Base-by-base conservation (phyloP, 305 asterid genomes). In the Salvia sclarea region DNA sequence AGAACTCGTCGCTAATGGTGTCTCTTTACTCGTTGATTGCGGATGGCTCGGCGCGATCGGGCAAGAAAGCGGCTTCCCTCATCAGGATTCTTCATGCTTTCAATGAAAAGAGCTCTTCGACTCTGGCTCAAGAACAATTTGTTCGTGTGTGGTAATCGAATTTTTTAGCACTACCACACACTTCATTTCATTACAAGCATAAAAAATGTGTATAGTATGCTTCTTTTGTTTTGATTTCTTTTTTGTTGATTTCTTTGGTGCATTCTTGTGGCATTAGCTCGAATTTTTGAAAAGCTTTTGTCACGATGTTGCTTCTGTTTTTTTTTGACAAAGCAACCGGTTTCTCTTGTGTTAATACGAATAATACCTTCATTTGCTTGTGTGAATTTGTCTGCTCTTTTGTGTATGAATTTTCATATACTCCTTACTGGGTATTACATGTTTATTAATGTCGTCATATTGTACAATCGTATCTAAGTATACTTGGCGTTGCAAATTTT, bases 1-100 rank as follows among this genome's bases (percentile, higher is more conserved):
- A 81, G 85, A 85, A 83, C 84, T 64, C 83, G 13, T 79, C 91
- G 56, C 37, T 92, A 13, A 85, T 92, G 84, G 80, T 38, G 52
- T 64, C 80, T 2, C 73, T 90, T 18, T 92, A 90, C 69, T 84
- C 95, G 11, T 69, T 85, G 52, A 78, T 90, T 11, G 67, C 86
- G 0, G 76, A 69, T 5, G 96, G 98, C 31, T 76, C 85, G 37
- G 4, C 84, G 3, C 78, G 86, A 2, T 80, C 88, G 20, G 81
- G 87, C 64, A 90, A 78, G 88, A 92, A 86, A 74, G 91, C 96
- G 6, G 66, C 84, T 54, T 72, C 91, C 2, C 87, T 92, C 71
- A 86, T 92, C 79, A 79, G 84, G 74, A 85, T 92, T 21, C 68
- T 92, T 1, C 97, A 85, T 21, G 63, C 78, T 30, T 90, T 79